Percentiles rank a stretch among this genome's conserved stretches.
Conservation (phyloP, 2,329 filamentous ascomycete species). For the Ophiocordyceps camponoti-leonardi region DNA sequence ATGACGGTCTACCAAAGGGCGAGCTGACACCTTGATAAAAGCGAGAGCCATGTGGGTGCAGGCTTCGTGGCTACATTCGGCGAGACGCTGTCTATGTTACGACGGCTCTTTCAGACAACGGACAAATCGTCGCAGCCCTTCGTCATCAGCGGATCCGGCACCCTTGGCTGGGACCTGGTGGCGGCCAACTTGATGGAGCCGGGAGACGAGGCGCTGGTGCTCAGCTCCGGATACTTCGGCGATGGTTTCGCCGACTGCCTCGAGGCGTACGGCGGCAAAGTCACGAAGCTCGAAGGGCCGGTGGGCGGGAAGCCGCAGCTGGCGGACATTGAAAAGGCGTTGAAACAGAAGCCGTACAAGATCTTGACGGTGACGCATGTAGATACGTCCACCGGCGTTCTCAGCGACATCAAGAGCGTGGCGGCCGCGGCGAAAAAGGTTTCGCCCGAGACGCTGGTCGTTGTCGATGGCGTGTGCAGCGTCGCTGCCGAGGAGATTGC, state of each 20-base stretch:
- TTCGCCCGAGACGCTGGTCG: conserved; percentile 76
- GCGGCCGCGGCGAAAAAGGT: conserved; percentile 70
- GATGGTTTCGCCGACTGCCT: conserved; percentile 91
- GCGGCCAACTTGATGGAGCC: conserved; percentile 83
- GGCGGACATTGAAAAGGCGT: conserved; percentile 70
- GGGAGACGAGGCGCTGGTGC: conserved; percentile 77
- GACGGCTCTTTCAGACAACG: conserved; percentile 86
- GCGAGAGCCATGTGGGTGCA: conserved; percentile 83
- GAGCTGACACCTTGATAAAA: conserved; percentile 17
- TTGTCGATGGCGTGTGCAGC: conserved; percentile 94
- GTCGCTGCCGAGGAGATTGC: conserved; percentile 91
- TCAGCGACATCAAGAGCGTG: conserved; percentile 76
- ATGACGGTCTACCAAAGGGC: conserved; percentile 83
- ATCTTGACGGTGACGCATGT: conserved; percentile 89
- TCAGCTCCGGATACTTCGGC: conserved; percentile 94
- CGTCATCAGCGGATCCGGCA: conserved; percentile 85
- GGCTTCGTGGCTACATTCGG: conserved; percentile 83
- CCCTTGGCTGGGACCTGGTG: conserved; percentile 90
- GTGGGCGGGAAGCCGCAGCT: conserved; percentile 80
- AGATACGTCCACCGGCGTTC: conserved; percentile 89
- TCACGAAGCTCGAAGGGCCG: conserved; percentile 76
- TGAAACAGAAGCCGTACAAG: conserved; percentile 88
- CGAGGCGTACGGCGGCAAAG: conserved; percentile 74
- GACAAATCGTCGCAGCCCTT: conserved; percentile 75
- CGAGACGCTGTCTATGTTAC: conserved; percentile 72